Percentiles rank a stretch among this genome's conserved stretches.
phyloP scores from a whole-genome alignment of 2,329 filamentous ascomycete species.

The Bretziella fagacearum region DNA sequence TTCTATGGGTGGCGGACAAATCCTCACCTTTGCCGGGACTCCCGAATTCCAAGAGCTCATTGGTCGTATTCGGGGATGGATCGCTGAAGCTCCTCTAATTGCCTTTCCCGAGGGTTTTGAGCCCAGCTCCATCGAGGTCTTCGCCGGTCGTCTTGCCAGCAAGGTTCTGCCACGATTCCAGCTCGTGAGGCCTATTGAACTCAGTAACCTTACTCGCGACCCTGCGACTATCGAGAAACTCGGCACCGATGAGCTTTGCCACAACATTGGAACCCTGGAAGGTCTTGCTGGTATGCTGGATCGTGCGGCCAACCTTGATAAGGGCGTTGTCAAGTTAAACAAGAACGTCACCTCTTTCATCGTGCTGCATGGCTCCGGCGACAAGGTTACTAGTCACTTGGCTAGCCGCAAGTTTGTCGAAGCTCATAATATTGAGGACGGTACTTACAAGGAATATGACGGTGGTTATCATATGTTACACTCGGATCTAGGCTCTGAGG shows the following conservation, averaged over 20 bases:
- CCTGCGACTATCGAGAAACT: conserved; percentile 42
- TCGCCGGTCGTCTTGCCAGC: conserved; percentile 49
- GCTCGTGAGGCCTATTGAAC: conserved; percentile 47
- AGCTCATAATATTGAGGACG: conserved; percentile 43
- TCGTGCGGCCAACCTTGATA: conserved; percentile 43
- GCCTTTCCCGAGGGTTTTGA: conserved; percentile 48
- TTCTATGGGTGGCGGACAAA: conserved; percentile 76
- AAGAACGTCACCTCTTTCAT: conserved; percentile 45
- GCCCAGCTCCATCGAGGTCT: conserved; percentile 46
- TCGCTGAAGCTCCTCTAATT: conserved; percentile 66
- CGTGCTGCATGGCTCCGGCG: conserved; percentile 60
- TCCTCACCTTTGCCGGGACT: conserved; percentile 42
- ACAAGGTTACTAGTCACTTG: conserved; percentile 50
- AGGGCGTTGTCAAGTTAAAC: conserved; percentile 36
- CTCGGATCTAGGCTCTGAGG: conserved; percentile 36
- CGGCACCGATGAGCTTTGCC: conserved; percentile 51
- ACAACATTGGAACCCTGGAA: conserved; percentile 75
- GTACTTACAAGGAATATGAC: conserved; percentile 54
- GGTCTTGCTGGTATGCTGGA: conserved; percentile 64
- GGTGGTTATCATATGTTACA: conserved; percentile 66
- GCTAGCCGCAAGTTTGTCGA: conserved; percentile 49
- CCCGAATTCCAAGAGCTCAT: conserved; percentile 36
- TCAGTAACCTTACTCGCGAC: conserved; percentile 50
- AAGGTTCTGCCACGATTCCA: conserved; percentile 51
- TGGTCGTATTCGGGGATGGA: conserved; percentile 49